phyloP scores from a whole-genome alignment of 768 basidiomycete genomes.

The Rhodotorula diobovata region DNA sequence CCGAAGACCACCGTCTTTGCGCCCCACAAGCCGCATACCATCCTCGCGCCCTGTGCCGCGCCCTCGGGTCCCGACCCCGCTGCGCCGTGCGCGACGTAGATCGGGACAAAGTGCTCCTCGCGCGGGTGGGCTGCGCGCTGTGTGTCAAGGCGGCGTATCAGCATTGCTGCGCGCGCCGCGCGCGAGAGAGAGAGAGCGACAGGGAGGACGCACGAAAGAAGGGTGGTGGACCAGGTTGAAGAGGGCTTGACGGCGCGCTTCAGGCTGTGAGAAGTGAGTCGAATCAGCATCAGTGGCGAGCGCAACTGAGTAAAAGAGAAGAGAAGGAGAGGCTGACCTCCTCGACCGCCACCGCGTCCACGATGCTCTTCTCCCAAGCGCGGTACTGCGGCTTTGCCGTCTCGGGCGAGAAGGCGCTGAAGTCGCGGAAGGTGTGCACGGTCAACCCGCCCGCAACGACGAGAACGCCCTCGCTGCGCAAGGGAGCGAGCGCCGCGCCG shows the following conservation, averaged over 20 bases:
- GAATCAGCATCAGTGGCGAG: neutral
- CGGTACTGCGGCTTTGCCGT: conserved; percentile 55
- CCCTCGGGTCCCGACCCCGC: conserved; percentile 48
- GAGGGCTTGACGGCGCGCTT: conserved; percentile 58
- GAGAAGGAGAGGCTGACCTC: conserved; percentile 8
- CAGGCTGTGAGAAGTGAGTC: conserved; percentile 47
- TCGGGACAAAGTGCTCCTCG: conserved; percentile 74
- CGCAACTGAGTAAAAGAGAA: neutral
- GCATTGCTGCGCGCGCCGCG: neutral
- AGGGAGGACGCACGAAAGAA: conserved; percentile 51
- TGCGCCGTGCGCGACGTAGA: conserved; percentile 72
- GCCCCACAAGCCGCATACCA: conserved; percentile 48
- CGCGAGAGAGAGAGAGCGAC: neutral
- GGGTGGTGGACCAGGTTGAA: conserved; percentile 57
- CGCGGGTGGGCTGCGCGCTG: conserved; percentile 62
- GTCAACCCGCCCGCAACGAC: conserved; percentile 68
- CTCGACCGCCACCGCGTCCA: conserved; percentile 52
- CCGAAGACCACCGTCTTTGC: conserved; percentile 1
- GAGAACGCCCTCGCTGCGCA: conserved; percentile 65
- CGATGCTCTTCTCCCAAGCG: conserved; percentile 60
- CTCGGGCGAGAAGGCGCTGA: conserved; percentile 54
- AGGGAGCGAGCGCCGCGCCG: conserved; percentile 59
- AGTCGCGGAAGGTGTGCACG: conserved; percentile 63
- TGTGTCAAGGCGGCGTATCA: neutral
- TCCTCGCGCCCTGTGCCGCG: conserved; percentile 58